A percentile compares a stretch with the other conserved stretches of the same genome.
Evolutionary conservation across 2,329 filamentous ascomycete genomes (phyloP).

Genomic region (Alternaria sp.): DNA sequence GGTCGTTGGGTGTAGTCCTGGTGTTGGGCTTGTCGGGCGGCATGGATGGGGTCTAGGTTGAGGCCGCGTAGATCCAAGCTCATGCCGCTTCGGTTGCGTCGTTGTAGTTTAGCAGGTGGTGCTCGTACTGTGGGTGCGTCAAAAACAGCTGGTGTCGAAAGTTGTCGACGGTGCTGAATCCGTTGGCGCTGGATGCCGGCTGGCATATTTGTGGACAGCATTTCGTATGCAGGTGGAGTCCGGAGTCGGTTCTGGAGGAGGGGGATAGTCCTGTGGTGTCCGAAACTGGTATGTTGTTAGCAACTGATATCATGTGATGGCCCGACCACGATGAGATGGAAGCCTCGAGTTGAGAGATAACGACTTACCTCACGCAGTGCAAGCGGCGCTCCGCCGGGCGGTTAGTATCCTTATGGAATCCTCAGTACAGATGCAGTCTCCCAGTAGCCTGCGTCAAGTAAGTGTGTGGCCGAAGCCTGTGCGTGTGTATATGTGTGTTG

Average conservation of each 20-base stretch:
- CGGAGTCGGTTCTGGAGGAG: slow-evolving; percentile 59
- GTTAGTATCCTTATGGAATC: slow-evolving; percentile 54
- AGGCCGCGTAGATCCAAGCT: slow-evolving; percentile 75
- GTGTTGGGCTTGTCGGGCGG: slow-evolving; percentile 46
- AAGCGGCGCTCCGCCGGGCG: slow-evolving; percentile 80
- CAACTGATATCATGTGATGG: background rate
- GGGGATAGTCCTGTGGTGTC: slow-evolving; percentile 45
- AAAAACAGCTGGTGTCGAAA: slow-evolving; percentile 81
- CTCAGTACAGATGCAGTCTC: slow-evolving; percentile 52
- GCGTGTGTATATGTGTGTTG: slow-evolving; percentile 19
- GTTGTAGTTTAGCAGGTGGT: slow-evolving; percentile 65
- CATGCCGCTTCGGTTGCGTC: slow-evolving; percentile 77
- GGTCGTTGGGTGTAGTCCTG: slow-evolving; percentile 46
- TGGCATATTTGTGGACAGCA: slow-evolving; percentile 76
- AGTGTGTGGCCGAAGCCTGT: slow-evolving; percentile 44
- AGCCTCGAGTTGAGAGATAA: background rate
- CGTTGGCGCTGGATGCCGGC: slow-evolving; percentile 76
- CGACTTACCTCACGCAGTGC: slow-evolving; percentile 78
- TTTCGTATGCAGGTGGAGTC: slow-evolving; percentile 74
- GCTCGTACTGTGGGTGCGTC: slow-evolving; percentile 74
- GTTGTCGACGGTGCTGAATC: slow-evolving; percentile 82
- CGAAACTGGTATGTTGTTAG: slow-evolving; percentile 47
- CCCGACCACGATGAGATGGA: background rate
- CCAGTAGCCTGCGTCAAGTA: slow-evolving; percentile 46
- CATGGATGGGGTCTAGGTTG: slow-evolving; percentile 55